Evolutionary conservation across 1,139 yeast genomes (phyloP), one percentile per base, ranked within the genome.

Genomic region (Blastobotrys indianensis): DNA sequence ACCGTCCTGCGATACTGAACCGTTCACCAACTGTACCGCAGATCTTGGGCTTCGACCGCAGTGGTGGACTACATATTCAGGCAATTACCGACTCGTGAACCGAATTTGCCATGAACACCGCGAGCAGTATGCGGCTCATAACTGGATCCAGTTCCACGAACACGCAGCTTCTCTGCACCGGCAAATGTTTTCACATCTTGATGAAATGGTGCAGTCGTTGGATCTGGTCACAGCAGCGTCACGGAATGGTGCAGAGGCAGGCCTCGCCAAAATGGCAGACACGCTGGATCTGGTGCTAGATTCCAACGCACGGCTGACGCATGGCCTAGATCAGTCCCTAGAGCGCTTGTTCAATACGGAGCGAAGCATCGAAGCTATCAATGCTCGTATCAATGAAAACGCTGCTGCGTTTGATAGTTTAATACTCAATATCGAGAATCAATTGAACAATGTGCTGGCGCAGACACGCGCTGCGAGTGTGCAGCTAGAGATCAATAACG

Each of bases 61-160:
- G 29, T 65, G 69, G 68, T 67, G 71, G 71, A 66, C 71, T 1
- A 66, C 70, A 0, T 65, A 60, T 48, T 63, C 65, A 35, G 68
- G 67, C 4, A 63, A 65, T 43, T 64, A 61, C 46, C 56, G 59
- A 23, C 52, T 64, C 11, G 59, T 67, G 8, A 55, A 60, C 10
- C 54, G 53, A 1, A 45, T 65, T 0, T 67, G 71, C 40, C 41
- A 47, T 7, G 64, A 61, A 45, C 40, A 48, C 29, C 52, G 44
- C 17, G 44, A 43, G 12, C 45, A 44, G 15, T 48, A 50, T 33
- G 54, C 52, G 34, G 42, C 42, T n/a, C 48, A 42, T 32, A 34
- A 46, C 15, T 25, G 48, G n/a, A 32, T 56, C 15, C 31, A 44
- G 25, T 36, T 58, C 9, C 52, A 51, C 37, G 45, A 38, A 32